Conservation (phyloP, 2,329 filamentous ascomycete species). For the Cladophialophora immunda region DNA sequence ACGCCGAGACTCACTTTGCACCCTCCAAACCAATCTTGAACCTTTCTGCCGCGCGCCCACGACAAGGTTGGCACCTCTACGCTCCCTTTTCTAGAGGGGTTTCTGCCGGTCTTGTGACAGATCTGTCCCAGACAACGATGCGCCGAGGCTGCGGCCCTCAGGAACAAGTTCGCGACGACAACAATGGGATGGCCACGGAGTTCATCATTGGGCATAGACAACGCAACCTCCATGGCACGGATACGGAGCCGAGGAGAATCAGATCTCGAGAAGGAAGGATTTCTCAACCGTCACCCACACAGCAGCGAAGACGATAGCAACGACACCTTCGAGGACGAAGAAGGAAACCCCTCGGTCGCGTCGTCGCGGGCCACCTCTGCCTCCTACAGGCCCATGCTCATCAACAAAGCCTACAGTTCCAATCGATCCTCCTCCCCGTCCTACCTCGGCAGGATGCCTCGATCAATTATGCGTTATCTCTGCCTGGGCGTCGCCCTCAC, state of each 20-base stretch:
- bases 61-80: background rate
- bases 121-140: constrained; percentile 19
- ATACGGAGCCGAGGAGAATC: constrained; percentile 38
- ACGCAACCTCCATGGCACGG: constrained; percentile 30
- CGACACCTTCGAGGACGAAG: constrained; percentile 29
- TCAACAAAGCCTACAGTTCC: constrained; percentile 45
- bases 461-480: constrained; percentile 78
- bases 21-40: background rate
- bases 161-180: constrained; percentile 28
- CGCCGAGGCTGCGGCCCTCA: constrained; percentile 27
- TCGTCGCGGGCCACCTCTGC: constrained; percentile 63
- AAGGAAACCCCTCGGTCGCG: constrained; percentile 51
- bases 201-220: constrained; percentile 35
- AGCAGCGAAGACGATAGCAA: constrained; percentile 32
- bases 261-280: constrained; percentile 40
- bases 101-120: background rate
- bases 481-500: constrained; percentile 74
- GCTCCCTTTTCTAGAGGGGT: background rate
- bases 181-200: constrained; percentile 41
- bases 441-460: constrained; percentile 70
- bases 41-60: background rate
- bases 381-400: constrained; percentile 52
- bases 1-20: background rate
- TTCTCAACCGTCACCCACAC: constrained; percentile 21
- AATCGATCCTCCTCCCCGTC: constrained; percentile 45